These are phyloP conservation scores for Euphorbia peplus DNA, from an alignment of 345 rosid species.

Conservation along the genomic window DNA sequence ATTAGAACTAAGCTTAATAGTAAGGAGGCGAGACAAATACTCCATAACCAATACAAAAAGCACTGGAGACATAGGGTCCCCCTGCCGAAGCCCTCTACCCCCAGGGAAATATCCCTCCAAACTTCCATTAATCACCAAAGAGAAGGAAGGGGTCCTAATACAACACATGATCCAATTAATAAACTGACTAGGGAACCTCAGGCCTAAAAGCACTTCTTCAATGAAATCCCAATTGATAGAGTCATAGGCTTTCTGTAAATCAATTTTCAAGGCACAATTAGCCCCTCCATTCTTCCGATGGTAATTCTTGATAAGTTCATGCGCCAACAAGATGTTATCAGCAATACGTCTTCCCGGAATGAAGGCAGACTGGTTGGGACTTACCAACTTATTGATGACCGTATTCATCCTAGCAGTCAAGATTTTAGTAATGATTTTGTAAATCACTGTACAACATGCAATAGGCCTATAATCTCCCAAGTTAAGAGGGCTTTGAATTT, in stretches of 20 bases:
- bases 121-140: neutral
- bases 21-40: neutral
- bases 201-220: neutral
- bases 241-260: neutral
- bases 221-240: neutral
- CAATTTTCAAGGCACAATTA: neutral
- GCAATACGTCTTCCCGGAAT: neutral
- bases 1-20: neutral
- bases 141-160: neutral
- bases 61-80: neutral
- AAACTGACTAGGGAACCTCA: neutral
- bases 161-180: neutral
- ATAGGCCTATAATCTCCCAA: neutral
- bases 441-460: no score
- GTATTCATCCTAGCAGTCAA: neutral
- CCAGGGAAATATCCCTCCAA: neutral
- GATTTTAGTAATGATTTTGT: neutral
- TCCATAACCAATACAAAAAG: neutral
- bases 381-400: neutral
- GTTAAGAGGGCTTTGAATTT: neutral
- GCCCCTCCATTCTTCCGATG: neutral
- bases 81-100: neutral
- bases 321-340: neutral
- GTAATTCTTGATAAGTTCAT: neutral
- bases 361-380: neutral